Conservation (phyloP, 768 basidiomycete genomes). For the Leccinum subgranulosum region DNA sequence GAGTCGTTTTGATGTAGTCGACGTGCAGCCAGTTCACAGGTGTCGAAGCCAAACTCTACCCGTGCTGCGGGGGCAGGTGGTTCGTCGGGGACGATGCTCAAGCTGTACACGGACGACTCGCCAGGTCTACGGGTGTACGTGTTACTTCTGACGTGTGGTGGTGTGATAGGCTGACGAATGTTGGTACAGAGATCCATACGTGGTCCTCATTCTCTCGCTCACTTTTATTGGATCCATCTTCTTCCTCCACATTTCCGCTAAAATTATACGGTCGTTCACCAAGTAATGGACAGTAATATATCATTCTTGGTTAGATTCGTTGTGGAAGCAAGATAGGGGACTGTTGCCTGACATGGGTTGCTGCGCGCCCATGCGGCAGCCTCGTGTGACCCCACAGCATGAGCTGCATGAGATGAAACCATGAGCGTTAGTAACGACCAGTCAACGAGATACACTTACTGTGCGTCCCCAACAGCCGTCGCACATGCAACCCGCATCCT, state of each 20-base stretch:
- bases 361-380: not conserved
- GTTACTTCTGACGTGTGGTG: not conserved
- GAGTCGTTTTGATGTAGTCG: conserved; percentile 43
- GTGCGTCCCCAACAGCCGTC: conserved; percentile 11
- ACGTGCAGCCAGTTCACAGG: conserved; percentile 66
- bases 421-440: conserved; percentile 12
- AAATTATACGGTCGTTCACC: conserved; percentile 87
- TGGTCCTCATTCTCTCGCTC: conserved; percentile 91
- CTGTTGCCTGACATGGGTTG: conserved; percentile 1
- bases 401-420: conserved; percentile 3
- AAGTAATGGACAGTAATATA: conserved; percentile 46
- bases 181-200: conserved; percentile 81
- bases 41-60: conserved; percentile 75
- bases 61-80: conserved; percentile 95
- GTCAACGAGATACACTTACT: conserved; percentile 20
- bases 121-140: conserved; percentile 96
- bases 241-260: conserved; percentile 97
- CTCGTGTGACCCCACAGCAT: conserved; percentile 10
- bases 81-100: conserved; percentile 97
- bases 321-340: conserved; percentile 1
- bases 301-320: not conserved
- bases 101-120: conserved; percentile 97
- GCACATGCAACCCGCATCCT: conserved; percentile 19
- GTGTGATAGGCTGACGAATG: not conserved
- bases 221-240: conserved; percentile 98